Percentiles rank a stretch among this genome's conserved stretches.
Conservation (phyloP, 2,329 filamentous ascomycete species). For the Amphichorda felina region DNA sequence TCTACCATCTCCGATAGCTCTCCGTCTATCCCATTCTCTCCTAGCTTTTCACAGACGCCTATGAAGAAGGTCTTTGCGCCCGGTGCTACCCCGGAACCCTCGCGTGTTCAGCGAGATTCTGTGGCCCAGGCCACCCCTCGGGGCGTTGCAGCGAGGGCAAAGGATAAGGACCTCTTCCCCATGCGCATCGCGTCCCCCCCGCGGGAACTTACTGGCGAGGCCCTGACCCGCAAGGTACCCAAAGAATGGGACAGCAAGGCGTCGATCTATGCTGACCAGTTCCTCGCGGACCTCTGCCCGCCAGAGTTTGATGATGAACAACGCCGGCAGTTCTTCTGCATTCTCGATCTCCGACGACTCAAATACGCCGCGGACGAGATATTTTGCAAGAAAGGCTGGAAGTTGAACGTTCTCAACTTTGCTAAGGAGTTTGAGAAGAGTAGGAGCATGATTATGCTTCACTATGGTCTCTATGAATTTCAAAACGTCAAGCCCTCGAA, state of each 20-base stretch:
- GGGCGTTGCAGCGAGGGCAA: slow-evolving; percentile 35
- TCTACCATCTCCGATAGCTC: slow-evolving; percentile 22
- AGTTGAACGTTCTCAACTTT: slow-evolving; percentile 49
- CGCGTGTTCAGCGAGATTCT: slow-evolving; percentile 28
- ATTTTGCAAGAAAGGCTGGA: slow-evolving; percentile 49
- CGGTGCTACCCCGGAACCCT: slow-evolving; percentile 29
- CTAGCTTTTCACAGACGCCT: slow-evolving; percentile 29
- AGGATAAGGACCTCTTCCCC: slow-evolving; percentile 39
- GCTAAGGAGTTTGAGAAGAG: slow-evolving; percentile 55
- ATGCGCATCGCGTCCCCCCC: slow-evolving; percentile 49
- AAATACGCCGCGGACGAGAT: slow-evolving; percentile 52
- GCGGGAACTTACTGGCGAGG: slow-evolving; percentile 42
- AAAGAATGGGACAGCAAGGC: slow-evolving; percentile 36
- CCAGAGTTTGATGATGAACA: slow-evolving; percentile 45
- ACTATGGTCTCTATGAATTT: slow-evolving; percentile 51
- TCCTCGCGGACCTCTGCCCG: slow-evolving; percentile 43
- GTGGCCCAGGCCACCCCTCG: slow-evolving; percentile 31
- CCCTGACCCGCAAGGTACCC: slow-evolving; percentile 39
- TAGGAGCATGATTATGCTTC: slow-evolving; percentile 46
- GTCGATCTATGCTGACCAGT: slow-evolving; percentile 49
- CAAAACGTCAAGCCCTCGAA: slow-evolving; percentile 49
- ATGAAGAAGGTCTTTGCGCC: slow-evolving; percentile 36
- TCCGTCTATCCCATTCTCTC: slow-evolving; percentile 26
- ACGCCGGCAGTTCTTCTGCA: slow-evolving; percentile 50
- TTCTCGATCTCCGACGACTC: slow-evolving; percentile 47